Conservation (phyloP, 331 rosid species). For the Stylosanthes scabra region DNA sequence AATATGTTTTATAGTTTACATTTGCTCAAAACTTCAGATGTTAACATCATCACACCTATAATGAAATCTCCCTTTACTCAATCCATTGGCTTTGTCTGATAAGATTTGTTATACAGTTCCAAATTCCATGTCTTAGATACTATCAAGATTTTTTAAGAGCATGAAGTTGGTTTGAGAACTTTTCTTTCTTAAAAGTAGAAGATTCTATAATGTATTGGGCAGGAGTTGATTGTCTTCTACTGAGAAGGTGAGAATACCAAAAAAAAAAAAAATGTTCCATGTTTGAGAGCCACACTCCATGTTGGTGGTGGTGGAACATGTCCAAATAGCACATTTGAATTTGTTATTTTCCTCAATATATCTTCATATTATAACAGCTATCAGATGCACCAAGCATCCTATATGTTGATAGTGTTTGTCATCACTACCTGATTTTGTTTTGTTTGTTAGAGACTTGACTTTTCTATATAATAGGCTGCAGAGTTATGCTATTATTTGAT, state of each 20-base stretch:
- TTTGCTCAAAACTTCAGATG: background rate
- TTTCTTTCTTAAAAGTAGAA: background rate
- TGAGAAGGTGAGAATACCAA: too few relatives aligned
- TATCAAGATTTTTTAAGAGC: background rate
- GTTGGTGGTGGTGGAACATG: background rate
- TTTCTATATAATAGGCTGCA: background rate
- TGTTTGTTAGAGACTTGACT: background rate
- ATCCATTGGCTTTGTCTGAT: background rate
- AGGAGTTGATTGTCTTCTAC: background rate
- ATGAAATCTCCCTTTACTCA: constrained; percentile 1
- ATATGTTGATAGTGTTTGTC: background rate
- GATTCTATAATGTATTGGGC: background rate
- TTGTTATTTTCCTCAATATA: background rate
- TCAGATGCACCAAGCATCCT: background rate
- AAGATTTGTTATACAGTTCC: background rate
- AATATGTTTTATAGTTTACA: background rate
- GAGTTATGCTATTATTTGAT: too few relatives aligned
- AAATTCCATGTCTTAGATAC: constrained; percentile 3
- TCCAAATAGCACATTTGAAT: background rate
- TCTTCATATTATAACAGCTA: background rate
- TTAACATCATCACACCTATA: background rate
- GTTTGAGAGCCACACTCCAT: too few relatives aligned
- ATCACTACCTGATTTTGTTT: background rate
- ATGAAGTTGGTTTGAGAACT: background rate
- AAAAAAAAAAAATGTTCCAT: background rate